Base-by-base conservation (phyloP, 2,329 filamentous ascomycete species). In the Pyrenochaeta sp. region DNA sequence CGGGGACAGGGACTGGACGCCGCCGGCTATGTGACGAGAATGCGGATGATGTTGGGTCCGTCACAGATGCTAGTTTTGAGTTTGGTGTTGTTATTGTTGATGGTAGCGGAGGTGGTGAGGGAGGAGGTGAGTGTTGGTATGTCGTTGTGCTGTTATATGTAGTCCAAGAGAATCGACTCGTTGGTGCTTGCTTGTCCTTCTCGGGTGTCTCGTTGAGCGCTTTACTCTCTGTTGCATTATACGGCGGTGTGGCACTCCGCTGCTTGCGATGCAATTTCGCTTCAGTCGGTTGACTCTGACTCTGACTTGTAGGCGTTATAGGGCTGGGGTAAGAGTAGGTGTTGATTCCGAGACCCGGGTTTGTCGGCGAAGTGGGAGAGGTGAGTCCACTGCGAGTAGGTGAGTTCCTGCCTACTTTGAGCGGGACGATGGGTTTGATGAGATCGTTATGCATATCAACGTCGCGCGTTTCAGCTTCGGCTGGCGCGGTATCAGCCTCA, bases 391-490 rank as follows among this genome's bases (percentile, higher is more conserved):
- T 44, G 41, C 59, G 54, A 30, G 65, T 61, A 36, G 69, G 69
- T 37, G 66, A 67, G 22, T 67, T 69, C 44, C 63, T 67, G 24
- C 65, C 67, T 42, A 68, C 67, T 59, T 76, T 75, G 44, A 76
- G 66, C 13, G 74, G 74, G 9, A 69, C 69, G 17, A 68, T 60
- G 14, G 74, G 73, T 56, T 73, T 77, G 45, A 76, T 73, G 31
- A 58, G 60, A 34, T 72, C 67, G 32, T 74, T 60, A 54, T 63
- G 64, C 53, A 49, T 43, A 30, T 64, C 57, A 35, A 53, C 35
- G 28, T 43, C 36, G 36, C 48, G 52, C 9, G 53, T 53, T 41
- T 50, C 48, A 34, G 52, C 60, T 64, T 65, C 57, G 55, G 68
- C 53, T 50, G 54, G 47, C 39, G 51, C 39, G 53, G 69, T 63